Evolutionary conservation across 169 alveolate species (phyloP), one percentile per base, ranked within the genome.

Genomic region (Plasmodium yoelii): DNA sequence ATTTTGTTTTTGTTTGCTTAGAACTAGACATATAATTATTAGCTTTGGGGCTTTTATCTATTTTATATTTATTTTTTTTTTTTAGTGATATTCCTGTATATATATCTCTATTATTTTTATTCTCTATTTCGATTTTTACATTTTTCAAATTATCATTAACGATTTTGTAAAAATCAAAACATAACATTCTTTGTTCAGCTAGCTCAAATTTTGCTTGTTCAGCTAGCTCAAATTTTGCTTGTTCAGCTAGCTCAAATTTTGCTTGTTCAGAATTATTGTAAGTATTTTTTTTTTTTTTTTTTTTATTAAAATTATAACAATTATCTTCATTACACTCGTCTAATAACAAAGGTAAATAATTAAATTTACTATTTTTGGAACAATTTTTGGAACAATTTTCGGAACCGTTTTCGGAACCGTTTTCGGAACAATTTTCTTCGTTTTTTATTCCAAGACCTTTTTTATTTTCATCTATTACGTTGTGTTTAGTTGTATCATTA

Each of bases 61-160:
- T 77, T 67, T 77, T 77, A 26, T 77, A 77, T 69, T 69, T 65
- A 51, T 53, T 77, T 26, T 51, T 71, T 65, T 53, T 74, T 68
- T 77, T 77, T 42, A 77, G 39, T 42, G 65, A 56, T 26, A 77
- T 77, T 34, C 88, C 88, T n/a, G 88, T 77, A 59, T 77, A 64
- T 18, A 63, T 55, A 12, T 77, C 88, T 42, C 88, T 63, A 60
- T 77, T 77, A 34, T 56, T 42, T 44, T 15, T 77, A 44, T 64
- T 77, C 39, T 77, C 88, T 19, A 77, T 63, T 13, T 49, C 59
- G 12, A 42, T 6, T 56, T 77, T 77, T 24, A 57, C 88, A 10
- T 65, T 57, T 47, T 61, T 63, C 5, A 77, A 44, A 18, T 77
- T 63, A 15, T 61, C 80, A 1, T 1, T 13, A 56, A 77, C 88